Base-by-base conservation (phyloP, 352 stramenopile species). In the Phytophthora kernoviae region DNA sequence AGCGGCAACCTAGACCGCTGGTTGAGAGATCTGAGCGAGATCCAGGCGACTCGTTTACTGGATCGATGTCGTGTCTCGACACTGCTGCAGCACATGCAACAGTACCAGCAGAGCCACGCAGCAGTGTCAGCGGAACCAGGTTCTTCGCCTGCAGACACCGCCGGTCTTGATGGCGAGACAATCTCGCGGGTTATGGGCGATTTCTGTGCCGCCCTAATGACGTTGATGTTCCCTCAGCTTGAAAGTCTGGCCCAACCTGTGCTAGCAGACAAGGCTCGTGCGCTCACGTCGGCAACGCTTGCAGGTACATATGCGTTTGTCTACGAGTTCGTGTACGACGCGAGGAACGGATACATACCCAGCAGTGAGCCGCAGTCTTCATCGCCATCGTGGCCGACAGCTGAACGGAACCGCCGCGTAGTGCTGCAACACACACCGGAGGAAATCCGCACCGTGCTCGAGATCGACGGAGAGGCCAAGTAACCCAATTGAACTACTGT, bases 391-490 rank as follows among this genome's bases (percentile, higher is more conserved):
- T 57, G 47, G 43, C 55, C 49, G 12, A 24, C 62, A 4, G 54
- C 45, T 0, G 62, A 64, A 30, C 43, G 20, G 3, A 65, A 37
- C 32, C 66, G 57, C 10, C 59, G 57, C 33, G 68, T 75, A 3
- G 70, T 79, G 30, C 50, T 91, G n/a, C 62, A 70, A 18, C 82
- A 88, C 63, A 79, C 82, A 36, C 76, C 79, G 8, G 68, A 84
- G 26, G 73, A 90, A 53, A 70, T 91, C 9, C 77, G 77, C 18
- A 88, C 78, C 0, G 66, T 88, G 30, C 65, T 91, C 7, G 82
- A 91, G 42, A 68, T 88, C 37, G 80, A 87, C 18, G 82, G 52
- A 54, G 62, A 70, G n/a, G 40, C 9, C 41, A 62, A 60, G 55
- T 62, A 56, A 51, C 22, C n/a, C 42, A 42, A 21, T 22, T 9